These are phyloP conservation scores for Acmispon strigosus DNA, from an alignment of 306 rosid species.

Conservation along the genomic window DNA sequence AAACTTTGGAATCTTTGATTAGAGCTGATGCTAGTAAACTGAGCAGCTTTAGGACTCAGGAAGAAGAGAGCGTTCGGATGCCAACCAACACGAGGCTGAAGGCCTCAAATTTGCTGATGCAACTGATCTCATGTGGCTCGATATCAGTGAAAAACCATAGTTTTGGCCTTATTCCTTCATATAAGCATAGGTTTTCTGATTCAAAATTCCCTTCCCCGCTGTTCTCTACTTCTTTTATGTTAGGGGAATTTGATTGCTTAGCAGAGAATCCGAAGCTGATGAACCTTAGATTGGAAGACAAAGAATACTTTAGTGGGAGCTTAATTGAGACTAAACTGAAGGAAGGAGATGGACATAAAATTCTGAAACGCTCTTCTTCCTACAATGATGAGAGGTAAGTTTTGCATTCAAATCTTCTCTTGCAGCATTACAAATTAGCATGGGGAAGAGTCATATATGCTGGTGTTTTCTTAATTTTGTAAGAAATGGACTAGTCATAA, in stretches of 20 bases:
- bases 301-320: slow-evolving; percentile 97
- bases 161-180: slow-evolving; percentile 84
- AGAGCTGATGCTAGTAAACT: slow-evolving; percentile 90
- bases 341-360: slow-evolving; percentile 41
- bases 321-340: slow-evolving; percentile 75
- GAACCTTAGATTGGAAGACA: slow-evolving; percentile 82
- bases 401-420: slow-evolving; percentile 11
- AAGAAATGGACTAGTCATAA: neutral
- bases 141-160: slow-evolving; percentile 88
- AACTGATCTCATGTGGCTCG: slow-evolving; percentile 92
- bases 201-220: slow-evolving; percentile 77
- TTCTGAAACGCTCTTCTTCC: slow-evolving; percentile 90
- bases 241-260: slow-evolving; percentile 76
- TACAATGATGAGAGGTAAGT: slow-evolving; percentile 77
- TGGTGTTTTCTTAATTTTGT: neutral
- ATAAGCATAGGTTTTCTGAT: slow-evolving; percentile 70
- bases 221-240: slow-evolving; percentile 65
- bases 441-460: neutral
- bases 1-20: slow-evolving; percentile 85
- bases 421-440: neutral
- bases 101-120: slow-evolving; percentile 83
- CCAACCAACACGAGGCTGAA: slow-evolving; percentile 66
- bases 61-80: slow-evolving; percentile 61
- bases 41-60: slow-evolving; percentile 80
- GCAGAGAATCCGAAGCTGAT: slow-evolving; percentile 68